Evolutionary conservation across 495 filamentous ascomycete genomes (phyloP).

Genomic region (Penicilliopsis zonata): DNA sequence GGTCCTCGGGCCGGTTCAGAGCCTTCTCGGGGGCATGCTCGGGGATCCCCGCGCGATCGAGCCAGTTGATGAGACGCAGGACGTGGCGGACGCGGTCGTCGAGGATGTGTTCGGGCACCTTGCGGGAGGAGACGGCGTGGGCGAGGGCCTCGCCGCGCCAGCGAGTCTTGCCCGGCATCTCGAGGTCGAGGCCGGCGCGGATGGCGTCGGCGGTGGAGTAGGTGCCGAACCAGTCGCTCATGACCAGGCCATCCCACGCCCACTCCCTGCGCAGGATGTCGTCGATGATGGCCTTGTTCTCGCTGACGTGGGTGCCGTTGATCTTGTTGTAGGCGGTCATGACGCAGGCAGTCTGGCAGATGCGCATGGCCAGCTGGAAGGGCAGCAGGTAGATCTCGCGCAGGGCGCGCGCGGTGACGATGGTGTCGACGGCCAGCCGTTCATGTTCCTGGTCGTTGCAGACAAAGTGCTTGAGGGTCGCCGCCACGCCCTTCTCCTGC

Average conservation of each 20-base stretch:
- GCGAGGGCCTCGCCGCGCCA: slow-evolving; percentile 50
- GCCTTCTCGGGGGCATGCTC: slow-evolving; percentile 47
- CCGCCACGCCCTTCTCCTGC: slow-evolving; percentile 56
- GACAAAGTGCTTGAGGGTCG: slow-evolving; percentile 73
- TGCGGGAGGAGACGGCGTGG: slow-evolving; percentile 47
- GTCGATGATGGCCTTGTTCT: slow-evolving; percentile 50
- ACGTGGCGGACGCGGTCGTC: slow-evolving; percentile 53
- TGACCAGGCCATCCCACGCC: slow-evolving; percentile 56
- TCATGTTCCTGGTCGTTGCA: slow-evolving; percentile 71
- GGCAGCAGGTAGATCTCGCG: slow-evolving; percentile 69
- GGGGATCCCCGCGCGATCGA: slow-evolving; percentile 48
- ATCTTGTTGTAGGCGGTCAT: slow-evolving; percentile 73
- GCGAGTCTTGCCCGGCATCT: slow-evolving; percentile 61
- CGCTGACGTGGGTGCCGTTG: slow-evolving; percentile 58
- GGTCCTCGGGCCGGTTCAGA: slow-evolving; percentile 53
- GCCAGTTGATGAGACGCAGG: slow-evolving; percentile 50
- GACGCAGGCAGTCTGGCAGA: slow-evolving; percentile 49
- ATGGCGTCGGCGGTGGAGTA: slow-evolving; percentile 57
- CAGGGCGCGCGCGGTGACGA: slow-evolving; percentile 56
- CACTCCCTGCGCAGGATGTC: slow-evolving; percentile 59
- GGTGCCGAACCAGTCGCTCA: slow-evolving; percentile 65
- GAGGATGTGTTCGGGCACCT: slow-evolving; percentile 43
- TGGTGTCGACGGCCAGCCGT: slow-evolving; percentile 53
- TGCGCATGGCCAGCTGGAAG: slow-evolving; percentile 59
- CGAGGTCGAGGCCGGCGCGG: slow-evolving; percentile 58